Evolutionary conservation across 352 stramenopile genomes (phyloP), one percentile per base, ranked within the genome.

Genomic region (Pythium grandisporangium): DNA sequence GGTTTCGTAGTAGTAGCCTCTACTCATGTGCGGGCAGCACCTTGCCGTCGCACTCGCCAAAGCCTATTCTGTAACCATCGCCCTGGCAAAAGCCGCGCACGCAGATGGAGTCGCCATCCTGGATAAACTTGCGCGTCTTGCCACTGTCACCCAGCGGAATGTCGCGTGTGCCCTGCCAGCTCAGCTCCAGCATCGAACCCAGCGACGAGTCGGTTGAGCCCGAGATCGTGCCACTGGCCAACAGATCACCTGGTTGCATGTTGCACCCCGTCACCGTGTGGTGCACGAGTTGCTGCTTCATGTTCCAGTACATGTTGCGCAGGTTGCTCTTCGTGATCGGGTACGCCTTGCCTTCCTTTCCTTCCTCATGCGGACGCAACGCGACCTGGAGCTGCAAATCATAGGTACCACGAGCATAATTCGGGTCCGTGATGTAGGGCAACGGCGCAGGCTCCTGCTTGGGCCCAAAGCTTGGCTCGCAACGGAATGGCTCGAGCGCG

Each of bases 261-360:
- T 96, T 91, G 72, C 93, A 98, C n/a, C 95, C 95, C 25, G 93
- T 97, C 21, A 98, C 81, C 14, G 90, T 96, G 74, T 99, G 95
- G 67, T 99, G 95, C 36, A 96, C 91, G 43, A 98, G 67, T 65
- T 97, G 87, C 68, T 98, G 95, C 61, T 96, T 94, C 49, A 95
- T 95, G 56, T 95, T 98, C 95, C 95, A 99, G 69, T 98, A 98
- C 69, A 98, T 84, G 72, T 98, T 85, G 42, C 66, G 76, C 48
- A 98, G 94, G 80, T 98, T 98, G 60, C 87, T 97, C 34, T 69
- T 77, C 35, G 78, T 96, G 61, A 98, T 76, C 38, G 61, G 51
- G 53, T 84, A 58, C 26, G 67, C 52, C 40, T 76, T 39, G 12
- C 59, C 54, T 21, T 70, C 70, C 37, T 68, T 64, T 13, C 59